Evolutionary conservation across 1,284 basidiomycete genomes (phyloP).

Genomic region (Fomitopsis palustris): DNA sequence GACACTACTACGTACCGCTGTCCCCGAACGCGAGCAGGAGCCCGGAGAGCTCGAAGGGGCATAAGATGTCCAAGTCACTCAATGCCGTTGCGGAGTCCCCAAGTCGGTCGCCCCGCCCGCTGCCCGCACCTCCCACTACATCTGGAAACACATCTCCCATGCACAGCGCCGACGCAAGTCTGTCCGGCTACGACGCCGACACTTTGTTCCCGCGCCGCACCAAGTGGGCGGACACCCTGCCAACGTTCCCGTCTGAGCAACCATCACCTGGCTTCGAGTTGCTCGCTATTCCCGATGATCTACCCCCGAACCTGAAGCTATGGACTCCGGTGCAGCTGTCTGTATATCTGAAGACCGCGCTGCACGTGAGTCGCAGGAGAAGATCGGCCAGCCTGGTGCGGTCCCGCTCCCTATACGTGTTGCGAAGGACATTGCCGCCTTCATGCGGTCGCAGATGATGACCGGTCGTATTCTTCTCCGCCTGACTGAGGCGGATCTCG

Average conservation of each 20-base stretch:
- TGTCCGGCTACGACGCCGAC: slow-evolving; percentile 19
- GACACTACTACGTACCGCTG: slow-evolving; percentile 45
- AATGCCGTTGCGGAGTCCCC: slow-evolving; percentile 16
- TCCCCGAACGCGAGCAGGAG: slow-evolving; percentile 26
- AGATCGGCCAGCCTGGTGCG: slow-evolving; percentile 25
- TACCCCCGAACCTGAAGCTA: slow-evolving; percentile 51
- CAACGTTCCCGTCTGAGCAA: slow-evolving; percentile 17
- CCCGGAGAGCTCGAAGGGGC: slow-evolving; percentile 20
- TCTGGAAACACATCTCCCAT: slow-evolving; percentile 8
- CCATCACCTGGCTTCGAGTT: slow-evolving; percentile 1
- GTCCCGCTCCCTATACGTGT: slow-evolving; percentile 35
- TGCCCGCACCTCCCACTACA: slow-evolving; percentile 30
- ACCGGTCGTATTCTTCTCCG: slow-evolving; percentile 50
- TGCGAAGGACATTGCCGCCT: slow-evolving; percentile 45
- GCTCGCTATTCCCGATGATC: slow-evolving; percentile 26
- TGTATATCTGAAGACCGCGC: slow-evolving; percentile 41
- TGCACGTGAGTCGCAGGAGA: slow-evolving; percentile 33
- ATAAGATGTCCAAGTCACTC: slow-evolving; percentile 29
- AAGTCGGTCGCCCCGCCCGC: slow-evolving; percentile 25
- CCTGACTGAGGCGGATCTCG: slow-evolving; percentile 53
- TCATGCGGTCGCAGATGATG: slow-evolving; percentile 44
- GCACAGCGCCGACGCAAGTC: slow-evolving; percentile 13
- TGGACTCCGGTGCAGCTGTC: slow-evolving; percentile 56
- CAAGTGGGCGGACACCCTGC: slow-evolving; percentile 38
- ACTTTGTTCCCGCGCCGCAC: slow-evolving; percentile 18